phyloP scores from a whole-genome alignment of 306 rosid genomes.

The Cicer judaicum region DNA sequence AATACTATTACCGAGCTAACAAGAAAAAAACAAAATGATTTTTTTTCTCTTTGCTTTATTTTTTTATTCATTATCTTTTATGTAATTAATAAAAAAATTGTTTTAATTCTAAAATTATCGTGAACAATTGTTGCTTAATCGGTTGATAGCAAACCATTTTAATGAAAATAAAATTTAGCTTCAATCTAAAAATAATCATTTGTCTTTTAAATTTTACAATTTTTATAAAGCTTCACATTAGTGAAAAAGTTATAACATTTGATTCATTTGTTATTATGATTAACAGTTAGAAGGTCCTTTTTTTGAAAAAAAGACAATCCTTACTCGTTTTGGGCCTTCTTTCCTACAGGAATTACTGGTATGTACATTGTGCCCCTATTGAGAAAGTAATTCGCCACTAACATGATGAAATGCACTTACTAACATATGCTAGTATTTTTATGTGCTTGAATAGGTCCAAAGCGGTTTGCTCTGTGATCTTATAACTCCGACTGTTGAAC shows the following conservation, averaged over 20 bases:
- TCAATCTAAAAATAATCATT: background rate
- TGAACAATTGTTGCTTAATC: background rate
- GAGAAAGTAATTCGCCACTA: too few species aligned
- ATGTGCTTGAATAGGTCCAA: too few species aligned
- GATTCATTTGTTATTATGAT: constrained; percentile 17
- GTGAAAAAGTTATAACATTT: too few species aligned
- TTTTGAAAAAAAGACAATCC: constrained; percentile 62
- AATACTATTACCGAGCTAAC: background rate
- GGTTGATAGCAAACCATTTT: background rate
- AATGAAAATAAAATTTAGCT: too few species aligned
- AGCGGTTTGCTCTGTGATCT: too few species aligned
- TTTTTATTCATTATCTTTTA: background rate
- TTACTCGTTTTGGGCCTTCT: constrained; percentile 87
- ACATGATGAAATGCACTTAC: too few species aligned
- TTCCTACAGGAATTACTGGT: too few species aligned
- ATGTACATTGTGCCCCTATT: too few species aligned
- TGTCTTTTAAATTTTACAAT: background rate
- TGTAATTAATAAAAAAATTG: background rate
- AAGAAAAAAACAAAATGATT: background rate
- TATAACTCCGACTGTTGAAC: too few species aligned
- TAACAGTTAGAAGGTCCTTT: constrained; percentile 88
- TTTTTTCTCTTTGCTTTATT: background rate
- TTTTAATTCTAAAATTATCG: background rate
- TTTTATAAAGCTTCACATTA: constrained; percentile 2
- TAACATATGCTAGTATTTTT: too few species aligned